Percentiles rank a stretch among this genome's conserved stretches.
These are phyloP conservation scores for Rhizopogon vinicolor DNA, from an alignment of 768 basidiomycete genomes.

Conservation along the genomic window DNA sequence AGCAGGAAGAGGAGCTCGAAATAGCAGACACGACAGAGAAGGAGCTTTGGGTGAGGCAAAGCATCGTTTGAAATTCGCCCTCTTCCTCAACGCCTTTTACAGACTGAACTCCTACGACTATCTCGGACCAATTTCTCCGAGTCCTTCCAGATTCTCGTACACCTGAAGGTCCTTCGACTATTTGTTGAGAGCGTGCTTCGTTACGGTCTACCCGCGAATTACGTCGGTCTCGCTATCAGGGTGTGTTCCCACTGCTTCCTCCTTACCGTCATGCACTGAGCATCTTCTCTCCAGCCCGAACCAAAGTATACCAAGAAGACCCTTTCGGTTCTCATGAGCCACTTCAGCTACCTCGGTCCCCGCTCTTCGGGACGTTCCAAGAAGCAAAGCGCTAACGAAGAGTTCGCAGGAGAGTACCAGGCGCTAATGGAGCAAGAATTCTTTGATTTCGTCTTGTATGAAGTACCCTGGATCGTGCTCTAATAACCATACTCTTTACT, in stretches of 20 bases:
- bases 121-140: constrained; percentile 97
- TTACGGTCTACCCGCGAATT: constrained; percentile 93
- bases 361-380: constrained; percentile 53
- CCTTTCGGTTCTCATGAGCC: constrained; percentile 62
- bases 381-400: constrained; percentile 46
- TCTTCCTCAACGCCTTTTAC: constrained; percentile 1
- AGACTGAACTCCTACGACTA: constrained; percentile 90
- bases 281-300: constrained; percentile 59
- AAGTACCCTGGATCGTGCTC: constrained; percentile 85
- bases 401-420: constrained; percentile 89
- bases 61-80: neutral
- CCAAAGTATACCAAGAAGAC: constrained; percentile 79
- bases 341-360: constrained; percentile 80
- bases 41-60: constrained; percentile 83
- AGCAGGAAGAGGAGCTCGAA: constrained; percentile 77
- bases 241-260: constrained; percentile 32
- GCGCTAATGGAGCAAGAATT: constrained; percentile 92
- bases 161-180: constrained; percentile 85
- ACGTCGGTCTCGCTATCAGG: constrained; percentile 77
- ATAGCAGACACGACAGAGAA: constrained; percentile 84
- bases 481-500: constrained; percentile 26
- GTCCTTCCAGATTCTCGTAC: constrained; percentile 89
- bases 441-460: constrained; percentile 92
- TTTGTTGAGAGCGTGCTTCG: constrained; percentile 95
- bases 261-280: neutral